Conservation (phyloP, 225 moss, liverwort and hornwort species). For the Ulota crispa region DNA sequence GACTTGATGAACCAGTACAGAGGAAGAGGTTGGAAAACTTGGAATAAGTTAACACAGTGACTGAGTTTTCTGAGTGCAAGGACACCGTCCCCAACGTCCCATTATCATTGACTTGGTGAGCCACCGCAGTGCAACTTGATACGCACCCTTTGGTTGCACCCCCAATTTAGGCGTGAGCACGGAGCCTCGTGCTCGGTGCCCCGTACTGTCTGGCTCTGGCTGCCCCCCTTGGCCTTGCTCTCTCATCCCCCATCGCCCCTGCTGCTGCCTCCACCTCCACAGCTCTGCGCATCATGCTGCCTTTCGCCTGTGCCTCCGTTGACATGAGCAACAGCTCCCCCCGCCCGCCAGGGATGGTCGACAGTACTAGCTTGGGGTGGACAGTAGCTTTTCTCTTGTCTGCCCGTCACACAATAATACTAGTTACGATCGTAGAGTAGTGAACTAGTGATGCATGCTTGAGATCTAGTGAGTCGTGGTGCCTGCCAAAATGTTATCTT, state of each 20-base stretch:
- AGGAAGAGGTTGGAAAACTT: not conserved
- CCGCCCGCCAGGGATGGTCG: not conserved
- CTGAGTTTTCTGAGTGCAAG: not conserved
- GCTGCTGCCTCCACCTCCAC: not conserved
- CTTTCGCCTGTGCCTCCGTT: conserved; percentile 5
- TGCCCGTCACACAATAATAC: not conserved
- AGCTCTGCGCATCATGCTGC: conserved; percentile 12
- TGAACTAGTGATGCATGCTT: not conserved
- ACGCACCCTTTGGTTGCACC: conserved; percentile 11
- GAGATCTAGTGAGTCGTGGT: not conserved
- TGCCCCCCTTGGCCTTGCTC: too few species aligned
- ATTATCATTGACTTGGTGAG: conserved; percentile 27
- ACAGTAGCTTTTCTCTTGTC: not conserved
- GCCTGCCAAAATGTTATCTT: not conserved
- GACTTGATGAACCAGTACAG: conserved; percentile 1
- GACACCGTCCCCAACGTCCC: conserved; percentile 13
- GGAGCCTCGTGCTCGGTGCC: conserved; percentile 24
- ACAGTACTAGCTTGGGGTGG: too few species aligned
- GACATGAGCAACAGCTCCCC: conserved; percentile 18
- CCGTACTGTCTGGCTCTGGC: not conserved
- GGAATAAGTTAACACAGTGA: not conserved
- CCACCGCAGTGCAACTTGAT: not conserved
- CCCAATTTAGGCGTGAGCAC: conserved; percentile 4
- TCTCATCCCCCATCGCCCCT: too few species aligned
- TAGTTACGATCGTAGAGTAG: not conserved